A percentile compares a stretch with the other conserved stretches of the same genome.
phyloP scores from a whole-genome alignment of 306 rosid genomes.

The Morella rubra region DNA sequence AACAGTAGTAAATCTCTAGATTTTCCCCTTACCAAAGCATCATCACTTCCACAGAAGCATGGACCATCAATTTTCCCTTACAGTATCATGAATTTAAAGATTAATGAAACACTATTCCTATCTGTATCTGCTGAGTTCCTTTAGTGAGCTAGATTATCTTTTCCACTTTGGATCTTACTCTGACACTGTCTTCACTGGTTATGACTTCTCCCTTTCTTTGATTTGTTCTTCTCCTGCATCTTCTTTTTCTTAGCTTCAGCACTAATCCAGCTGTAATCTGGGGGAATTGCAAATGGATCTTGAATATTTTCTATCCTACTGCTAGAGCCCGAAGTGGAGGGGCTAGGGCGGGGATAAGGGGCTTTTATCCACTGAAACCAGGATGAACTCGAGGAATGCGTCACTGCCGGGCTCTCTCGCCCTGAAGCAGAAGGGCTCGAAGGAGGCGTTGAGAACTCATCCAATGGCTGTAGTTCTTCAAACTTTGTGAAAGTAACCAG shows the following conservation, averaged over 20 bases:
- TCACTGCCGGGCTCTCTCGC: constrained; percentile 61
- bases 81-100: constrained; percentile 34
- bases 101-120: constrained; percentile 30
- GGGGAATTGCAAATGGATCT: constrained; percentile 87
- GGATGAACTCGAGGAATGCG: constrained; percentile 54
- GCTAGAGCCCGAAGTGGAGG: constrained; percentile 56
- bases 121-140: constrained; percentile 31
- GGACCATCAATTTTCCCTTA: constrained; percentile 18
- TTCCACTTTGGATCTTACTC: constrained; percentile 25
- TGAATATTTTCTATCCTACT: constrained; percentile 76
- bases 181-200: constrained; percentile 33
- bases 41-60: constrained; percentile 26
- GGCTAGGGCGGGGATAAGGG: constrained; percentile 69
- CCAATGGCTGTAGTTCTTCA: constrained; percentile 80
- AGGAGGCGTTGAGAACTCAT: constrained; percentile 85
- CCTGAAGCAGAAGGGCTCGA: constrained; percentile 67
- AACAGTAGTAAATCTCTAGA: constrained; percentile 21
- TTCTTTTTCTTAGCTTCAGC: constrained; percentile 85
- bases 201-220: constrained; percentile 79
- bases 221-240: constrained; percentile 89
- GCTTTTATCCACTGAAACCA: constrained; percentile 99
- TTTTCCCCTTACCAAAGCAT: constrained; percentile 22
- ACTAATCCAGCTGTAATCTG: constrained; percentile 79
- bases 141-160: constrained; percentile 34
- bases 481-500: constrained; percentile 88